Evolutionary conservation across 441 rosid species (phyloP).

Genomic region (Syzygium malaccense): DNA sequence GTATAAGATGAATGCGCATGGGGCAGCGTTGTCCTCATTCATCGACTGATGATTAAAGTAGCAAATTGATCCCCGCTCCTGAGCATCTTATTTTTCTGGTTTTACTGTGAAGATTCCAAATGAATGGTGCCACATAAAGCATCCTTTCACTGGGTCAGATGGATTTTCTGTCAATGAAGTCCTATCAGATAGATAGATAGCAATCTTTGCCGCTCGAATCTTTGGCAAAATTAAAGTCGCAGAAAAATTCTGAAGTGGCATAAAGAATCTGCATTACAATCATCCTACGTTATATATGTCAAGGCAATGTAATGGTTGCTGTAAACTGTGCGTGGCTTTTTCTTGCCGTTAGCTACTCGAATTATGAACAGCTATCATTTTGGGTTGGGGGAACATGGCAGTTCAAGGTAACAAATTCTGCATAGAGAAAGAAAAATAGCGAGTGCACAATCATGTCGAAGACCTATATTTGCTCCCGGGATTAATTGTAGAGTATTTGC

Average conservation of each 20-base stretch:
- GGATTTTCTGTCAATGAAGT: neutral
- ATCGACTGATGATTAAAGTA: neutral
- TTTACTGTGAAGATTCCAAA: neutral
- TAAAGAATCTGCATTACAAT: neutral
- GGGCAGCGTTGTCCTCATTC: neutral
- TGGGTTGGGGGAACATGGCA: neutral
- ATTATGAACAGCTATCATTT: neutral
- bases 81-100: neutral
- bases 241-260: neutral
- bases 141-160: neutral
- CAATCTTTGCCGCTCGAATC: neutral
- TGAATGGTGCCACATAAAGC: neutral
- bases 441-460: neutral
- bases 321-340: neutral
- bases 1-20: neutral
- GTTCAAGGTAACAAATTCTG: neutral
- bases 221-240: neutral
- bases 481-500: neutral
- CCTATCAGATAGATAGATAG: neutral
- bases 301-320: neutral
- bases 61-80: neutral
- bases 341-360: neutral
- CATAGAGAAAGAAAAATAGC: neutral
- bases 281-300: neutral
- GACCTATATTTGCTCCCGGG: neutral